A percentile compares a stretch with the other conserved stretches of the same genome.
These are phyloP conservation scores for Trichoderma breve DNA, from an alignment of 2,329 filamentous ascomycete genomes.

Conservation along the genomic window DNA sequence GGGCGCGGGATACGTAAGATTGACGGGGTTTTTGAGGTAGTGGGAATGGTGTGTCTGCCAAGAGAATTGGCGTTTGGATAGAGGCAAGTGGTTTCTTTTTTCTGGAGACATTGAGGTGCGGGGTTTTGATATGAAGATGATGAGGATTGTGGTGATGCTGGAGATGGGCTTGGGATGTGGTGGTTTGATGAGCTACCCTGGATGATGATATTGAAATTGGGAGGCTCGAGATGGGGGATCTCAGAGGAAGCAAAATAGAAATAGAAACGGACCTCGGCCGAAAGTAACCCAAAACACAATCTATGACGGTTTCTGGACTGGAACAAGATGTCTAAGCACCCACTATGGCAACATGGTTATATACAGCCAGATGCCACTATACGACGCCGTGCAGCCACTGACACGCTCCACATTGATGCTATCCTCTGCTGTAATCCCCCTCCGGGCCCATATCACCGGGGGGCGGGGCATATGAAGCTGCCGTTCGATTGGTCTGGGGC, in stretches of 20 bases:
- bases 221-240: background rate
- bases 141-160: background rate
- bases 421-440: background rate
- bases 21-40: background rate
- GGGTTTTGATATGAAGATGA: background rate
- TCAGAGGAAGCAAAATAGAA: background rate
- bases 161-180: background rate
- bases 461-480: background rate
- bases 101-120: background rate
- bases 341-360: background rate
- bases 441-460: background rate
- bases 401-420: background rate
- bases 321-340: background rate
- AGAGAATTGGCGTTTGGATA: conserved; percentile 1
- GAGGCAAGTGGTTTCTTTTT: background rate
- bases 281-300: background rate
- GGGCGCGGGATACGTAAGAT: conserved; percentile 17
- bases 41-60: conserved; percentile 5
- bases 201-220: background rate
- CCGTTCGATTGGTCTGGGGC: background rate
- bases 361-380: background rate
- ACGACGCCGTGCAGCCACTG: conserved; percentile 4
- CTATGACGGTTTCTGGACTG: background rate
- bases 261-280: background rate
- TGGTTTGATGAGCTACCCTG: background rate